These are phyloP conservation scores for Hyphopichia homilentoma DNA, from an alignment of 805 yeast genomes.

Conservation along the genomic window DNA sequence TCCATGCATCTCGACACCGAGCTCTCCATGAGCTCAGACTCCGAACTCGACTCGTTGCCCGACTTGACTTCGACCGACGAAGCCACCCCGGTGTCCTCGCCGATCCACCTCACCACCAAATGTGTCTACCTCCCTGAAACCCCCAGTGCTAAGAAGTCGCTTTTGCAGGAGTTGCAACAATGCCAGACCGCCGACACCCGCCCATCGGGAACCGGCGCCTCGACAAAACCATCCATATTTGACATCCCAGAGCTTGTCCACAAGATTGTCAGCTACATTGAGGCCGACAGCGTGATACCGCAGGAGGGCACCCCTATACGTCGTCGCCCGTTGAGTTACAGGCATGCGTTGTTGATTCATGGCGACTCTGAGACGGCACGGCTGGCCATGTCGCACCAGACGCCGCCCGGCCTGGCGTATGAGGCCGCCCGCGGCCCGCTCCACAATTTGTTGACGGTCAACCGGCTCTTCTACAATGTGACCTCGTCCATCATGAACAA, in stretches of 20 bases:
- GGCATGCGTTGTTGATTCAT: constrained; percentile 67
- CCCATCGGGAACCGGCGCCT: neutral
- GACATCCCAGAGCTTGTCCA: constrained; percentile 72
- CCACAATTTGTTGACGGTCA: constrained; percentile 64
- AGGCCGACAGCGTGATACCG: constrained; percentile 53
- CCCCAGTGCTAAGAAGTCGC: neutral
- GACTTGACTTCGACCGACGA: constrained; percentile 29
- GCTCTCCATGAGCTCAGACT: no score
- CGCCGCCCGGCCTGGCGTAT: constrained; percentile 8
- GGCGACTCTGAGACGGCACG: constrained; percentile 49
- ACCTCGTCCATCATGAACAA: constrained; percentile 54
- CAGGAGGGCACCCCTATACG: constrained; percentile 57
- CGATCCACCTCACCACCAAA: constrained; percentile 7
- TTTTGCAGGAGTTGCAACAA: constrained; percentile 6
- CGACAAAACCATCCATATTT: constrained; percentile 46
- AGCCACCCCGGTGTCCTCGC: constrained; percentile 17
- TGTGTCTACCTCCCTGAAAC: neutral
- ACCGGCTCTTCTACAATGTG: constrained; percentile 58
- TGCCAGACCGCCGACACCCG: neutral
- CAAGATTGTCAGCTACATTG: constrained; percentile 60
- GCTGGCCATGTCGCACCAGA: constrained; percentile 37
- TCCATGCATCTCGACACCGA: no score
- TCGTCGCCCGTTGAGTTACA: constrained; percentile 63
- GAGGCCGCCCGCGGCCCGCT: constrained; percentile 23
- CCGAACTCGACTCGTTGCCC: constrained; percentile 36